These are phyloP conservation scores for Aspergillus incahuasiensis DNA, from an alignment of 495 filamentous ascomycete genomes.

Conservation along the genomic window DNA sequence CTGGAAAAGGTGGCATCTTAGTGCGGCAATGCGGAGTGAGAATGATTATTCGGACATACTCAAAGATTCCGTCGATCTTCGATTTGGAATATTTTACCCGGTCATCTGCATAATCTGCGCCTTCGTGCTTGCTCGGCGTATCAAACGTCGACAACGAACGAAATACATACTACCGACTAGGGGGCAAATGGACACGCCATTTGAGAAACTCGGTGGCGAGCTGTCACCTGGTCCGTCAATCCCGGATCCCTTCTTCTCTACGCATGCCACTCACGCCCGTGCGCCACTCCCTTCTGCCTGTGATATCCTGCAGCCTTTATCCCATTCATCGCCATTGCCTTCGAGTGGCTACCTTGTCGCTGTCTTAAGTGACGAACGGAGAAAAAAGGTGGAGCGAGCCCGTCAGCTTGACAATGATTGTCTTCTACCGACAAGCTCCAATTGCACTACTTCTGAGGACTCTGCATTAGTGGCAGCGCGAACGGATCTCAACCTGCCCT, in stretches of 20 bases:
- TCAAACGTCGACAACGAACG: conserved; percentile 16
- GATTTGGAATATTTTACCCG: conserved; percentile 16
- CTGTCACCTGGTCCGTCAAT: conserved; percentile 11
- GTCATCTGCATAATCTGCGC: conserved; percentile 19
- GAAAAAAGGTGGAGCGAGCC: conserved; percentile 3
- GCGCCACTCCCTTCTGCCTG: conserved; percentile 26
- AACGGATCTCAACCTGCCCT: conserved; percentile 4
- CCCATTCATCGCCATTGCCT: conserved; percentile 28
- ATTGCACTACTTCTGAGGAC: conserved; percentile 1
- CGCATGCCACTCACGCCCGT: conserved; percentile 4
- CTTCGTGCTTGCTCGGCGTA: conserved; percentile 16
- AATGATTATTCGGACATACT: conserved; percentile 13
- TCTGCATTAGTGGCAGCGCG: conserved; percentile 1
- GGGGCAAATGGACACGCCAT: conserved; percentile 23
- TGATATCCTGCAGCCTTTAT: conserved; percentile 36
- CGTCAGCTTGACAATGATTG: conserved; percentile 6
- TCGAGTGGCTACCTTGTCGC: conserved; percentile 22
- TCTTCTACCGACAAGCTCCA: not conserved
- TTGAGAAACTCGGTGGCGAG: conserved; percentile 21
- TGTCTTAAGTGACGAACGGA: conserved; percentile 16
- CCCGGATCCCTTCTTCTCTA: conserved; percentile 4
- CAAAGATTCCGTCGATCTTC: conserved; percentile 11
- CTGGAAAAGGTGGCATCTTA: conserved; percentile 2
- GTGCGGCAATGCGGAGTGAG: conserved; percentile 17
- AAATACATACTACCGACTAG: conserved; percentile 9